These are phyloP conservation scores for Onygenales sp. DNA, from an alignment of 2,329 filamentous ascomycete species.

Conservation along the genomic window DNA sequence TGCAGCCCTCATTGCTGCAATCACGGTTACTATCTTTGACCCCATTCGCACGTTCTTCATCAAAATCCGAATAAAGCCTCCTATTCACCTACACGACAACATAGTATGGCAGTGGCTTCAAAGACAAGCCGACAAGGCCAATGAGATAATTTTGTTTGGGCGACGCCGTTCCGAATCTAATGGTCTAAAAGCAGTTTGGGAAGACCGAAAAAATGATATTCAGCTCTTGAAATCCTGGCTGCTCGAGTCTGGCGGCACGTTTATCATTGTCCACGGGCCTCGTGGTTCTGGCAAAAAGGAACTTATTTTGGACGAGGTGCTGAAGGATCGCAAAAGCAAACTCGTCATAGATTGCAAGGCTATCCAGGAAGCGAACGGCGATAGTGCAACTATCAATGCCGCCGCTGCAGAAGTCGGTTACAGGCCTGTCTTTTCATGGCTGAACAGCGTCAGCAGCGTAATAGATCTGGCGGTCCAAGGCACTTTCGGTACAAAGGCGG, in stretches of 20 bases:
- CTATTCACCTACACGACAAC: constrained; percentile 65
- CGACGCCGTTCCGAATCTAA: constrained; percentile 47
- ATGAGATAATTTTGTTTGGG: constrained; percentile 33
- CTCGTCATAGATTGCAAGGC: constrained; percentile 87
- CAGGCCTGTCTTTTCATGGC: constrained; percentile 87
- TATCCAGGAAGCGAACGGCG: constrained; percentile 81
- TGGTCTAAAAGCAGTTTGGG: constrained; percentile 73
- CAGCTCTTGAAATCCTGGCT: constrained; percentile 77
- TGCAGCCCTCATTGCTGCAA: constrained; percentile 68
- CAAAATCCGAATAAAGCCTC: constrained; percentile 72
- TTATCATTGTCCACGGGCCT: constrained; percentile 87
- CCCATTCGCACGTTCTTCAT: constrained; percentile 91
- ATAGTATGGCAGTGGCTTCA: constrained; percentile 72
- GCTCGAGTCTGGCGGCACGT: constrained; percentile 79
- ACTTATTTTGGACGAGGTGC: constrained; percentile 72
- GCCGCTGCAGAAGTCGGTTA: constrained; percentile 81
- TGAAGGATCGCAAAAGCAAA: constrained; percentile 66
- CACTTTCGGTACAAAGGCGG: constrained; percentile 86
- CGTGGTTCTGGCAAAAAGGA: constrained; percentile 86
- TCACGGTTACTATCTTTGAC: constrained; percentile 85
- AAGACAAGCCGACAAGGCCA: constrained; percentile 44
- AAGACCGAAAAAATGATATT: constrained; percentile 73
- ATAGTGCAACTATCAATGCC: constrained; percentile 72
- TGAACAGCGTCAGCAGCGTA: constrained; percentile 88
- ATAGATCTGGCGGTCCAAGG: constrained; percentile 87